Base-by-base conservation (phyloP, 805 yeast species). In the Metschnikowia kunwiensis region DNA sequence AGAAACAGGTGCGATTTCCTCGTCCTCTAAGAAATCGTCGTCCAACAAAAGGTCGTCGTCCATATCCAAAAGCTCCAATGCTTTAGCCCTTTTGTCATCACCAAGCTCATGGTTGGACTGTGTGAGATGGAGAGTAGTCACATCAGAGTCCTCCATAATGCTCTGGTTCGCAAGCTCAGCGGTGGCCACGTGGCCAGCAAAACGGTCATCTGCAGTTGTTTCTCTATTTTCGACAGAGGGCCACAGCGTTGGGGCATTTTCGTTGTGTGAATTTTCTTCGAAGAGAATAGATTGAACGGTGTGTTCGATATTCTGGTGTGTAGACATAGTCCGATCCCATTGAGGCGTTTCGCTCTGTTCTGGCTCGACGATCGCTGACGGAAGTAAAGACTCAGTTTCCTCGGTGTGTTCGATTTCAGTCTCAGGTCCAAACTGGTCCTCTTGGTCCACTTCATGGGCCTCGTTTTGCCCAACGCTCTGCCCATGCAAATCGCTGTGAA, bases 1-100 rank as follows among this genome's bases (percentile, higher is more conserved):
- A n/a, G n/a, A n/a, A n/a, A n/a, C n/a, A n/a, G n/a, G n/a, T n/a
- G n/a, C n/a, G n/a, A n/a, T 20, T 33, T 11, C 11, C 10, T 41
- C 59, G 24, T 60, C 67, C 6, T 61, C 64, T 36, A 61, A 55
- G 30, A 70, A 72, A 24, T 68, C 72, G 13, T 57, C 69, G 24
- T 54, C 57, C 32, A 59, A 44, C 27, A 60, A 44, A 24, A 60
- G 49, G 40, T 61, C 66, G 26, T 58, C 65, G 27, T 59, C 61
- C 43, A 60, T 34, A 22, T 55, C 58, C 42, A 55, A 38, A 12
- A 47, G 26, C 21, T 41, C 47, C 20, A 38, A 42, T 7, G 33
- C 45, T 33, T 42, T 46, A 22, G 34, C 38, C 34, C 35, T 36
- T 26, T 36, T 30, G 7, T 20, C 30, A 2, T 26, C 39, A 14